Conservation (phyloP, 768 basidiomycete genomes). For the Boletus sp. region DNA sequence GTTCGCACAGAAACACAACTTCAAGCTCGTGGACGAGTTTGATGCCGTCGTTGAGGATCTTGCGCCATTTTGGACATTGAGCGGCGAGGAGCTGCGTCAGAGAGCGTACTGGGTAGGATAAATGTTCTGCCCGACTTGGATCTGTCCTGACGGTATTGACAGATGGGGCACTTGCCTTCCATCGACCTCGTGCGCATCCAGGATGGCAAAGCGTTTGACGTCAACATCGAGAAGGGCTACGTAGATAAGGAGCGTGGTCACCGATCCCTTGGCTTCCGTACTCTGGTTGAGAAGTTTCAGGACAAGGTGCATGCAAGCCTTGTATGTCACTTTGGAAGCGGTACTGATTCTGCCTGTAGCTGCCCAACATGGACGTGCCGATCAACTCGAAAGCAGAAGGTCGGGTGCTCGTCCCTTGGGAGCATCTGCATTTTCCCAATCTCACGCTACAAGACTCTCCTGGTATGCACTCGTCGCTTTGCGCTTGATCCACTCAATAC, state of each 20-base stretch:
- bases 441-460: conserved; percentile 45
- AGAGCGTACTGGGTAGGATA: conserved; percentile 52
- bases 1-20: conserved; percentile 69
- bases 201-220: conserved; percentile 55
- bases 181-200: conserved; percentile 84
- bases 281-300: conserved; percentile 71
- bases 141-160: conserved; percentile 3
- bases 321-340: background rate
- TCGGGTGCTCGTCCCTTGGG: conserved; percentile 91
- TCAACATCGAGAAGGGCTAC: conserved; percentile 53
- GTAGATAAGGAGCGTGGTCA: conserved; percentile 69
- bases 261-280: conserved; percentile 71
- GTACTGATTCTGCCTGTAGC: conserved; percentile 35
- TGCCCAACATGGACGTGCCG: conserved; percentile 93
- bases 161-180: conserved; percentile 77
- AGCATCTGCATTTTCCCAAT: conserved; percentile 72
- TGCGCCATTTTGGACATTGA: conserved; percentile 77
- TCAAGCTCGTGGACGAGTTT: conserved; percentile 88
- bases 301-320: conserved; percentile 45
- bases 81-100: conserved; percentile 66
- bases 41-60: conserved; percentile 77
- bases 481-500: background rate
- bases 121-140: background rate
- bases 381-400: conserved; percentile 94
- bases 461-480: conserved; percentile 20